These are phyloP conservation scores for Coffea humblotiana DNA, from an alignment of 305 asterid species.

Conservation along the genomic window DNA sequence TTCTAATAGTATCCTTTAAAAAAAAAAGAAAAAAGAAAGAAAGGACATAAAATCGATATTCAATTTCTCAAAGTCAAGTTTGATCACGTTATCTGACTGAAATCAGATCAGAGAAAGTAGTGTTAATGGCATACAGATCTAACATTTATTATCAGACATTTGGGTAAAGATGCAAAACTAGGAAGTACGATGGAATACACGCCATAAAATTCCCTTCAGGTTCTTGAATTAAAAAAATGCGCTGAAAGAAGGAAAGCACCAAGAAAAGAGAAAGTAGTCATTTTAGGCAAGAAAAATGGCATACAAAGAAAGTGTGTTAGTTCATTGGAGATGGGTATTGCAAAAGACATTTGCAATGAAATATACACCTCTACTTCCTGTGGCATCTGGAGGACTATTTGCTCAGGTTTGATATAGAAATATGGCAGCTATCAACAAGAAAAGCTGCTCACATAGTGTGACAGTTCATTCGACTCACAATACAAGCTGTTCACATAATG, in stretches of 20 bases:
- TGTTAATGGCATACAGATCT: not conserved
- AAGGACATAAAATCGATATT: not conserved
- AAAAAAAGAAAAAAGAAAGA: not conserved
- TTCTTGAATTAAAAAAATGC: not conserved
- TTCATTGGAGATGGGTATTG: not conserved
- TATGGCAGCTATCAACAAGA: not conserved
- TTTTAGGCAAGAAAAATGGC: not conserved
- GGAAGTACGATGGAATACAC: no score
- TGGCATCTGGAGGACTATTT: not conserved
- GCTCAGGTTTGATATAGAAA: no score
- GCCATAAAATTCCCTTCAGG: not conserved
- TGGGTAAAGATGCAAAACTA: no score
- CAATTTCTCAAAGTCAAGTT: not conserved
- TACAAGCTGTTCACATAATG: not conserved
- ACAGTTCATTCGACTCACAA: not conserved
- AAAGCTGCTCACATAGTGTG: not conserved
- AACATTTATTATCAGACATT: not conserved
- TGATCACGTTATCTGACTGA: not conserved
- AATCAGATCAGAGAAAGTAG: not conserved
- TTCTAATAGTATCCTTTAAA: not conserved
- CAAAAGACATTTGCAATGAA: not conserved
- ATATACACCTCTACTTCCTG: not conserved
- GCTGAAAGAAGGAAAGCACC: not conserved
- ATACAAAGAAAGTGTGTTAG: not conserved
- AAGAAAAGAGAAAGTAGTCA: not conserved